phyloP scores from a whole-genome alignment of 306 rosid genomes.

The Cyamopsis tetragonoloba region DNA sequence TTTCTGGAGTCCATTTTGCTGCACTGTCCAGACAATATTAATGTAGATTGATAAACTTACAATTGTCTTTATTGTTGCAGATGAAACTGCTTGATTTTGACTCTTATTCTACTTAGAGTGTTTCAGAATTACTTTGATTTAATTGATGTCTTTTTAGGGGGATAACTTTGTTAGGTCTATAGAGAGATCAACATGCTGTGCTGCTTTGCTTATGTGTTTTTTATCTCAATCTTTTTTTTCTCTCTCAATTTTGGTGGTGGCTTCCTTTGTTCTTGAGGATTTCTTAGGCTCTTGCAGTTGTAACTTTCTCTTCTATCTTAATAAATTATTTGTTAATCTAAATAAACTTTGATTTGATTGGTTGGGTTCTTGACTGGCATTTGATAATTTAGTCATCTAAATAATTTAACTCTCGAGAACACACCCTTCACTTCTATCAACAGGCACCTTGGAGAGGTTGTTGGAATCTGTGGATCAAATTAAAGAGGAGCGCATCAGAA shows the following conservation, averaged over 20 bases:
- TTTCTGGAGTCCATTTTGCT: neutral
- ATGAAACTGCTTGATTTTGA: neutral
- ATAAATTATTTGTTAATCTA: too few species aligned
- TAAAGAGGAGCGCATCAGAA: constrained; percentile 73
- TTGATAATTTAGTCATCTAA: constrained; percentile 13
- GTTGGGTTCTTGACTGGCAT: constrained; percentile 17
- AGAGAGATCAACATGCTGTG: too few species aligned
- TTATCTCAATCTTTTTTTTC: too few species aligned
- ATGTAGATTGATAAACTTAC: neutral
- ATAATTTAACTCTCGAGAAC: constrained; percentile 3
- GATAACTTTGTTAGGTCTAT: too few species aligned
- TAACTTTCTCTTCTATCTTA: too few species aligned
- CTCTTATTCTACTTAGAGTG: neutral
- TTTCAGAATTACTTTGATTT: neutral
- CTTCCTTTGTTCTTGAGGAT: too few species aligned
- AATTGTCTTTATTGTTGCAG: neutral
- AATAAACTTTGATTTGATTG: neutral
- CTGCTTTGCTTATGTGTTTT: too few species aligned
- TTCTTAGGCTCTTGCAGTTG: too few species aligned
- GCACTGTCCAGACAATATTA: constrained; percentile 8
- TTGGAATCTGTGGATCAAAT: constrained; percentile 76
- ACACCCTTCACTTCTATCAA: constrained; percentile 18
- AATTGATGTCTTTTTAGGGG: too few species aligned
- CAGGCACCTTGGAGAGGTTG: constrained; percentile 82
- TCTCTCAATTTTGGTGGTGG: too few species aligned